phyloP scores from a whole-genome alignment of 148 eudicot species.

The Oxyria digyna region DNA sequence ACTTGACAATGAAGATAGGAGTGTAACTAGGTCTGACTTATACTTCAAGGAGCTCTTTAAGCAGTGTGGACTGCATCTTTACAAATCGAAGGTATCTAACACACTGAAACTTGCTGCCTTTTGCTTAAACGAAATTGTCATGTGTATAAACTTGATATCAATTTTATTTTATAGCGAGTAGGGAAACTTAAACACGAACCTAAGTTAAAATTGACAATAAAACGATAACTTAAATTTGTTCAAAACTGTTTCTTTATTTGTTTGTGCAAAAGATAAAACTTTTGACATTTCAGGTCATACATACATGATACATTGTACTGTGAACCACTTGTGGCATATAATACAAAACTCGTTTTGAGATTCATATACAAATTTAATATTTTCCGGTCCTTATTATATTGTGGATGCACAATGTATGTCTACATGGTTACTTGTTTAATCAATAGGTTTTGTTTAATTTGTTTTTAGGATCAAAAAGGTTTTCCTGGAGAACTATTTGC shows the following conservation, averaged over 20 bases:
- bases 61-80: constrained; percentile 72
- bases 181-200: not conserved
- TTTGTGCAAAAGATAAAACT: not conserved
- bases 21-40: constrained; percentile 74
- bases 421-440: not conserved
- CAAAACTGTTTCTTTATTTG: not conserved
- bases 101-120: not conserved
- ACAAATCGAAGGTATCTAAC: constrained; percentile 49
- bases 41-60: constrained; percentile 77
- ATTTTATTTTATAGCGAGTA: not conserved
- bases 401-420: not conserved
- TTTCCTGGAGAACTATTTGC: constrained; percentile 73
- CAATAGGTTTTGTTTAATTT: not conserved
- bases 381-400: too few relatives aligned
- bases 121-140: too few relatives aligned
- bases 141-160: not conserved
- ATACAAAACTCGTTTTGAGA: too few relatives aligned
- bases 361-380: too few relatives aligned
- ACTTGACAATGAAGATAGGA: constrained; percentile 80
- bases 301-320: too few relatives aligned
- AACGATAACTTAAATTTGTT: too few relatives aligned
- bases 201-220: not conserved
- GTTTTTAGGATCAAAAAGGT: constrained; percentile 68
- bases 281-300: not conserved
- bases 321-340: too few relatives aligned